phyloP scores from a whole-genome alignment of 768 basidiomycete species.

The Filobasidium wieringae region DNA sequence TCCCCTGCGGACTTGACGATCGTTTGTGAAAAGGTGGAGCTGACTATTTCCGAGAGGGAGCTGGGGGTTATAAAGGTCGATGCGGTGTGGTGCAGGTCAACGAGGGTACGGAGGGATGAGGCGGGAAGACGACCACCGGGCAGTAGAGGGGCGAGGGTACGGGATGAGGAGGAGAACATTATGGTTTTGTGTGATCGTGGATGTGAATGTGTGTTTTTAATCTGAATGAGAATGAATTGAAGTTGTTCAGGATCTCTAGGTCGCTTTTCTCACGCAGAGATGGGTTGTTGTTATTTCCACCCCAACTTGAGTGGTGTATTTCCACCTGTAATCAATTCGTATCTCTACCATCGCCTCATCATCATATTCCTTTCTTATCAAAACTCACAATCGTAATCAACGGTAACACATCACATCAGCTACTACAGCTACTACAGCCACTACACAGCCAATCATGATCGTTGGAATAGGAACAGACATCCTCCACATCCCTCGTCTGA shows the following conservation, averaged over 20 bases:
- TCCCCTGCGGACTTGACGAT: neutral
- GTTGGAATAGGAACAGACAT: conserved; percentile 11
- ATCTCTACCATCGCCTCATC: too few relatives aligned
- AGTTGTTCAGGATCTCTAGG: too few relatives aligned
- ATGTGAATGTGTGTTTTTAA: neutral
- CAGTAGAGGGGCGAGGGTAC: conserved; percentile 5
- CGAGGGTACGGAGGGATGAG: conserved; percentile 21
- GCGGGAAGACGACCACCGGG: conserved; percentile 14
- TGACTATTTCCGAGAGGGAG: conserved; percentile 5
- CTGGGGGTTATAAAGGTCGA: conserved; percentile 25
- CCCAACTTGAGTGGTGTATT: too few relatives aligned
- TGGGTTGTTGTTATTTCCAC: too few relatives aligned
- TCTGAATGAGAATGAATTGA: neutral
- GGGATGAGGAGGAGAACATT: neutral
- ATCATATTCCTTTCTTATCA: too few relatives aligned
- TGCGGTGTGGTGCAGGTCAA: conserved; percentile 30
- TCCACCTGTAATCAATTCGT: too few relatives aligned
- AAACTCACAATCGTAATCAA: too few relatives aligned
- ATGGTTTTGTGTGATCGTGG: conserved; percentile 6
- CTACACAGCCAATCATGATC: too few relatives aligned
- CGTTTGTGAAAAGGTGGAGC: neutral
- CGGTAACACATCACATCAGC: too few relatives aligned
- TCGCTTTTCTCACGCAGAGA: too few relatives aligned
- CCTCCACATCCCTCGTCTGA: conserved; percentile 9
- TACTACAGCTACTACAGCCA: too few relatives aligned